Conservation (phyloP, 1,284 basidiomycete species). For the Mycena citricolor region DNA sequence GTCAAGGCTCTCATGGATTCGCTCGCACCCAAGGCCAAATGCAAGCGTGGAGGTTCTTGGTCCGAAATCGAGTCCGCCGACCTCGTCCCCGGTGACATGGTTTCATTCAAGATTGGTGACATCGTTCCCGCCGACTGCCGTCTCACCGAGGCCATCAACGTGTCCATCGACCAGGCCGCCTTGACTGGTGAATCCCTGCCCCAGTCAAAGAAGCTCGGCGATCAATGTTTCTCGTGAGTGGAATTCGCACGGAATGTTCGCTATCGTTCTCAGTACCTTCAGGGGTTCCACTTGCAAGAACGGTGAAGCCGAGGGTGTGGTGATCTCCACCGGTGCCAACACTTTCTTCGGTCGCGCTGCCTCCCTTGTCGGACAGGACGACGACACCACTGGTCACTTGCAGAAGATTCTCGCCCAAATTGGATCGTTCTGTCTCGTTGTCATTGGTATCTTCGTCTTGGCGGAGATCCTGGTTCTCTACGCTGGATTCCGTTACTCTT, state of each 20-base stretch:
- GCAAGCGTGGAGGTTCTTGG: slow-evolving; percentile 84
- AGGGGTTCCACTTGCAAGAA: slow-evolving; percentile 96
- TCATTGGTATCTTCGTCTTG: slow-evolving; percentile 90
- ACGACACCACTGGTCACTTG: slow-evolving; percentile 95
- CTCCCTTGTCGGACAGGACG: slow-evolving; percentile 92
- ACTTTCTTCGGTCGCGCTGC: slow-evolving; percentile 97
- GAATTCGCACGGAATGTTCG: slow-evolving; percentile 5
- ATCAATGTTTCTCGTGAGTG: slow-evolving; percentile 94
- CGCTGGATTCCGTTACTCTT: slow-evolving; percentile 83
- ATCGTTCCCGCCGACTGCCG: slow-evolving; percentile 95
- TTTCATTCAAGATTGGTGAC: slow-evolving; percentile 97
- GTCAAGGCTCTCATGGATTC: slow-evolving; percentile 99
- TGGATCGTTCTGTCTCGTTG: slow-evolving; percentile 92
- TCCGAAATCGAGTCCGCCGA: slow-evolving; percentile 84
- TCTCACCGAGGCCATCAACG: slow-evolving; percentile 92
- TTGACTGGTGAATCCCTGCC: slow-evolving; percentile 96
- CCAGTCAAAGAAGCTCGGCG: slow-evolving; percentile 84
- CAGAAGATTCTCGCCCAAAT: slow-evolving; percentile 97
- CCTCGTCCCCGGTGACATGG: slow-evolving; percentile 92
- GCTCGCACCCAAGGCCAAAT: slow-evolving; percentile 94
- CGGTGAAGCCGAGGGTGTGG: slow-evolving; percentile 95
- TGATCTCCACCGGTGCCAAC: slow-evolving; percentile 95
- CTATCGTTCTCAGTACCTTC: too few species aligned
- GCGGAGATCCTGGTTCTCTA: slow-evolving; percentile 90
- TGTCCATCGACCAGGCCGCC: slow-evolving; percentile 95